Base-by-base conservation (phyloP, 2,329 filamentous ascomycete genomes). In the Triangularia verruculosa region DNA sequence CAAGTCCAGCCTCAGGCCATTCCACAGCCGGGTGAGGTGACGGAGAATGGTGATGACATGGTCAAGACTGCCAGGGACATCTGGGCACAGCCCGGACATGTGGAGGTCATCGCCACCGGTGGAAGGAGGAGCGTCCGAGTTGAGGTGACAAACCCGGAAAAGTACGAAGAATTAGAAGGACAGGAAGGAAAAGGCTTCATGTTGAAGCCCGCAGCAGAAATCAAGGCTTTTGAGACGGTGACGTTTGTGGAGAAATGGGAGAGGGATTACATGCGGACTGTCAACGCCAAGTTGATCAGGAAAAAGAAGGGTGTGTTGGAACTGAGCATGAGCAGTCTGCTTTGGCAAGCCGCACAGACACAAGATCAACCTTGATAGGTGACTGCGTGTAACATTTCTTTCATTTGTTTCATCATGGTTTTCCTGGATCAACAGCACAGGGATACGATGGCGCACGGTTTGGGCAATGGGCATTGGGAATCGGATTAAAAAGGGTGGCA, bases 241-340 rank as follows among this genome's bases (percentile, higher is more conserved):
- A 67, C 64, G 4, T 70, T 70, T 51, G 61, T 54, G 1, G 69
- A 70, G 51, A 64, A 58, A 39, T 70, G 68, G 68, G 68, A 70
- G 63, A 64, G 56, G 53, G 66, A 68, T 24, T 70, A 70, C 53
- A 58, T 62, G 47, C 61, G 68, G 13, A 67, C 65, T 6, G 68
- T 70, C 25, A 51, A 65, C 15, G 66, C 65, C 17, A 64, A 58
- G 11, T 51, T 64, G 15, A 52, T 52, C 47, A 59, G 67, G 59
- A 69, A 65, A 60, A 67, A 67, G 13, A 66, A 66, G 59, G 66
- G 68, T 7, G 65, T 65, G 1, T 61, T 70, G 8, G 66, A 67
- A 62, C 27, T 70, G 59, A 64, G 60, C 28, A 61, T 70, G 61
- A 58, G 52, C 24, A 66, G 64, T 0, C 63, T 66, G 61, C 53